These are phyloP conservation scores for Leucocoprinus leucothites DNA, from an alignment of 768 basidiomycete genomes.

Conservation along the genomic window DNA sequence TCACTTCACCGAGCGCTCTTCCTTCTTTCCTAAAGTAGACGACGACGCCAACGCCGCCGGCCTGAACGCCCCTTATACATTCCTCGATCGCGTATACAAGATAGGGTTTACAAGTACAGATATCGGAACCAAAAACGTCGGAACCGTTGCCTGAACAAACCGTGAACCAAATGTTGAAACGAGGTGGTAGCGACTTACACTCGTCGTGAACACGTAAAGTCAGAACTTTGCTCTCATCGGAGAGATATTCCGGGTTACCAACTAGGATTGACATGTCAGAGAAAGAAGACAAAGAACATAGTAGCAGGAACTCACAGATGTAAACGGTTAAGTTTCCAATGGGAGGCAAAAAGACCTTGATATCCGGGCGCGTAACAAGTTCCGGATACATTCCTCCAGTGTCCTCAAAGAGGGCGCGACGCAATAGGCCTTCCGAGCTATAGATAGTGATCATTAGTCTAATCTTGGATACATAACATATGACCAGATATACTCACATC, in stretches of 20 bases:
- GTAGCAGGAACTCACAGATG: conserved; percentile 55
- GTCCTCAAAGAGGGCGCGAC: conserved; percentile 93
- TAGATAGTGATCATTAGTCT: neutral
- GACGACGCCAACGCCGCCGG: conserved; percentile 81
- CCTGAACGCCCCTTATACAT: conserved; percentile 72
- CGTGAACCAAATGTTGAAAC: neutral
- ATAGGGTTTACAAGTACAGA: conserved; percentile 93
- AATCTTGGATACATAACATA: neutral
- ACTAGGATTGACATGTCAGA: conserved; percentile 39
- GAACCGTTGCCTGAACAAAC: conserved; percentile 77
- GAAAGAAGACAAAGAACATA: neutral
- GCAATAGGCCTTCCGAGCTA: conserved; percentile 79
- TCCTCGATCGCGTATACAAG: conserved; percentile 92
- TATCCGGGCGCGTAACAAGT: conserved; percentile 90
- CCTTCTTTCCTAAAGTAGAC: conserved; percentile 96
- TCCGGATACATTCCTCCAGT: conserved; percentile 97
- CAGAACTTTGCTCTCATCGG: conserved; percentile 73
- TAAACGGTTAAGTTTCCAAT: conserved; percentile 92
- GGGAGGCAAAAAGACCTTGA: conserved; percentile 94
- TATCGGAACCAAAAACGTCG: conserved; percentile 93
- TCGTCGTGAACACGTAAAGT: conserved; percentile 93
- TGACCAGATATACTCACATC: conserved; percentile 63
- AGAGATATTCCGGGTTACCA: conserved; percentile 77
- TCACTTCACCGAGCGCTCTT: conserved; percentile 89
- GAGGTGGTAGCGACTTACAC: conserved; percentile 46